Evolutionary conservation across 768 basidiomycete species (phyloP).

Genomic region (Galerina sulciceps): DNA sequence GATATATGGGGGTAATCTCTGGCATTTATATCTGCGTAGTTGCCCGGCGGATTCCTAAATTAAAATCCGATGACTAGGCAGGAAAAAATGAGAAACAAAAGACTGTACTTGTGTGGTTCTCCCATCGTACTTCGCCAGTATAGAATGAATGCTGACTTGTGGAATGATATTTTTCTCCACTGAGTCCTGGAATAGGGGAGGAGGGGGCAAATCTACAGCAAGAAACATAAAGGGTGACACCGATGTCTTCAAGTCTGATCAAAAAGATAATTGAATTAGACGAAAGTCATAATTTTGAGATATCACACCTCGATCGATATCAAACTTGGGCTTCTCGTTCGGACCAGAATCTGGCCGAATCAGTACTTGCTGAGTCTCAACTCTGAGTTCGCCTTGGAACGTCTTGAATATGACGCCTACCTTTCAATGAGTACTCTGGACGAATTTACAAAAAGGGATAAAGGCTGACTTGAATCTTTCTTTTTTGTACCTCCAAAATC

Average conservation of each 20-base stretch:
- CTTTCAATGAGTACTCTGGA: conserved; percentile 22
- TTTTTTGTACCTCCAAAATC: conserved; percentile 96
- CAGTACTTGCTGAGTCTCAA: conserved; percentile 93
- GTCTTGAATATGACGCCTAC: conserved; percentile 89
- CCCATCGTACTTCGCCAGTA: conserved; percentile 95
- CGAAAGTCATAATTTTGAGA: conserved; percentile 4
- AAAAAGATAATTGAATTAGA: conserved; percentile 5
- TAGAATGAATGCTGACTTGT: conserved; percentile 89
- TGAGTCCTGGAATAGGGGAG: conserved; percentile 95
- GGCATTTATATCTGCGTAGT: conserved; percentile 89
- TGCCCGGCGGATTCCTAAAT: conserved; percentile 81
- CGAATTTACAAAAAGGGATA: conserved; percentile 5
- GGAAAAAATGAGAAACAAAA: not conserved
- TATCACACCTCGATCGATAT: conserved; percentile 86
- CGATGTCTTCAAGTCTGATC: conserved; percentile 79
- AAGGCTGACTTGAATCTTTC: conserved; percentile 79
- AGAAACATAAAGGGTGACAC: conserved; percentile 95
- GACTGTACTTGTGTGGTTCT: conserved; percentile 76
- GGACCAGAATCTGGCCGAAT: conserved; percentile 77
- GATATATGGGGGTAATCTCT: conserved; percentile 87
- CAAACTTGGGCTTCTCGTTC: conserved; percentile 86
- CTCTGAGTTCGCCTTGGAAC: conserved; percentile 92
- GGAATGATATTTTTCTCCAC: conserved; percentile 99
- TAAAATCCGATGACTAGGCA: conserved; percentile 21
- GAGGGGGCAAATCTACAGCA: conserved; percentile 94